These are phyloP conservation scores for Flaveria sonorensis DNA, from an alignment of 129 eudicot genomes.

Conservation along the genomic window DNA sequence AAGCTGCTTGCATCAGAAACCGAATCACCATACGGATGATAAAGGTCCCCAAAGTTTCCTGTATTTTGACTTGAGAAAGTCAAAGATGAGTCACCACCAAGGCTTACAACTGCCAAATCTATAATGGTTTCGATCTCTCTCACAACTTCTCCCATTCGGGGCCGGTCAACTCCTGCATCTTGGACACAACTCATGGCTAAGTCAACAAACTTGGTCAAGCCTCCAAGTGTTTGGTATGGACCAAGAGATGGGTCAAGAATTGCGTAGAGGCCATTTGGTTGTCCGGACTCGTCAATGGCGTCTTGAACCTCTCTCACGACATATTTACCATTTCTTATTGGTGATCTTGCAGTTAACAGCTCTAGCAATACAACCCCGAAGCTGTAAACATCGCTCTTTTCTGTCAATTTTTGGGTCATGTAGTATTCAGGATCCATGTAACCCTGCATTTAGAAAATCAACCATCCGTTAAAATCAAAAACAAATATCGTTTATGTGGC, in stretches of 20 bases:
- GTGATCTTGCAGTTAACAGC: slow-evolving; percentile 62
- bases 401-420: slow-evolving; percentile 75
- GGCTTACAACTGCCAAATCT: slow-evolving; percentile 39
- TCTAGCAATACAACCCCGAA: slow-evolving; percentile 84
- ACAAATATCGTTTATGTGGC: not conserved
- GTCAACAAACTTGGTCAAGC: slow-evolving; percentile 53
- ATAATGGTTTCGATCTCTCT: slow-evolving; percentile 71
- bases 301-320: slow-evolving; percentile 58
- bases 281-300: slow-evolving; percentile 30
- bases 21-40: slow-evolving; percentile 48
- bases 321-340: slow-evolving; percentile 66
- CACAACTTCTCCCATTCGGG: slow-evolving; percentile 83
- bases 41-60: slow-evolving; percentile 38
- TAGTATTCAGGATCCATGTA: slow-evolving; percentile 93
- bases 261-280: slow-evolving; percentile 32
- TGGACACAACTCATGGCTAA: slow-evolving; percentile 75
- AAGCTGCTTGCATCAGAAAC: slow-evolving; percentile 36
- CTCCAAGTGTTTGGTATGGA: slow-evolving; percentile 44
- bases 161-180: slow-evolving; percentile 57
- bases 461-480: not conserved
- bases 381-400: slow-evolving; percentile 88
- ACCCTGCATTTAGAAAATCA: slow-evolving; percentile 52
- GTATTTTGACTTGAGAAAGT: slow-evolving; percentile 43
- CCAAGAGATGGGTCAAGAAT: slow-evolving; percentile 60
- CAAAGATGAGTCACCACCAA: slow-evolving; percentile 36